Evolutionary conservation across 352 stramenopile genomes (phyloP).

Genomic region (Phytophthora citrophthora): DNA sequence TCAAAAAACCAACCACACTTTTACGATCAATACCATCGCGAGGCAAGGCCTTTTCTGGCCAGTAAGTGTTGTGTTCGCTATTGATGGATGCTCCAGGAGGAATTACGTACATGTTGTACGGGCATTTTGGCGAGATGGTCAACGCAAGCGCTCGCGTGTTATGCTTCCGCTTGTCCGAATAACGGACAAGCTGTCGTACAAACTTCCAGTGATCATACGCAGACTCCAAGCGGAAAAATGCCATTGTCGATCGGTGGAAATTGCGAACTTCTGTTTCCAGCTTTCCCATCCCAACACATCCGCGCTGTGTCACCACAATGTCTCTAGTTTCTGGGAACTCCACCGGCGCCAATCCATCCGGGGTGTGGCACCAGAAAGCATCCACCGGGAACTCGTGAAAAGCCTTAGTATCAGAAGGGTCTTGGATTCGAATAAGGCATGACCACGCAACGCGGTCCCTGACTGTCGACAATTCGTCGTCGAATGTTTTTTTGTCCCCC

Average conservation of each 20-base stretch:
- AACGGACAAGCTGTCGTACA: conserved; percentile 66
- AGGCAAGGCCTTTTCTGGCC: conserved; percentile 56
- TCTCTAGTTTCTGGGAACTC: conserved; percentile 31
- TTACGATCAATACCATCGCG: conserved; percentile 54
- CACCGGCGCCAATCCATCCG: conserved; percentile 31
- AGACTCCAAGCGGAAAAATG: conserved; percentile 72
- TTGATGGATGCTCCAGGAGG: conserved; percentile 80
- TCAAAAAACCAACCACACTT: conserved; percentile 69
- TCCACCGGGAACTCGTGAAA: conserved; percentile 68
- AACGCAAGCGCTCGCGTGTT: conserved; percentile 55
- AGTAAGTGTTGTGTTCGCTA: conserved; percentile 76
- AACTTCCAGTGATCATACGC: conserved; percentile 78
- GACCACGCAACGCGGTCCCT: conserved; percentile 47
- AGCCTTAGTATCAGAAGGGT: conserved; percentile 45
- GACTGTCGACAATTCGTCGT: conserved; percentile 12
- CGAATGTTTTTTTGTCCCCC: conserved; percentile 48
- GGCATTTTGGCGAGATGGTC: conserved; percentile 41
- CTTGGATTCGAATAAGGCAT: conserved; percentile 57
- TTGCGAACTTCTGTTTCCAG: conserved; percentile 52
- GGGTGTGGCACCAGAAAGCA: conserved; percentile 52
- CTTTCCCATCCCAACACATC: conserved; percentile 45
- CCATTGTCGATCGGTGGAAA: conserved; percentile 46
- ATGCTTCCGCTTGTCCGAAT: conserved; percentile 70
- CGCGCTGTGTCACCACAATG: conserved; percentile 49
- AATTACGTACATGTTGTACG: conserved; percentile 71